Percentiles rank a stretch among this genome's conserved stretches.
phyloP scores from a whole-genome alignment of 306 rosid genomes.

The cucumber (Cucumis sativus) region Cucumber_9930_V3 NC_026657.2:16907501-16908000 shows the following conservation, averaged over 20 bases:
- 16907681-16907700: constrained; percentile 40
- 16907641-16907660: constrained; percentile 61
- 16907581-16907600: constrained; percentile 28
- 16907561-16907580: constrained; percentile 21
- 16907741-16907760: constrained; percentile 27
- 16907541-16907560: constrained; percentile 20
- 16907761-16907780: neutral
- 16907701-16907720: constrained; percentile 22
- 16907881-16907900: neutral
- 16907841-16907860: neutral
- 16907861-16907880: neutral
- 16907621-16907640: constrained; percentile 13
- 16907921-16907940: neutral
- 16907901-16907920: no score
- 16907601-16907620: constrained; percentile 18
- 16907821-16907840: neutral
- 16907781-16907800: neutral
- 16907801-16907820: neutral
- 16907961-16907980: neutral
- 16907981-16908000: neutral
- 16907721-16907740: constrained; percentile 58
- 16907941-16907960: neutral
- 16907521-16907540: constrained; percentile 25
- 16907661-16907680: constrained; percentile 48
- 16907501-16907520: constrained; percentile 26